Conservation (phyloP, 345 rosid genomes). For the Euphorbia tirucalli region DNA sequence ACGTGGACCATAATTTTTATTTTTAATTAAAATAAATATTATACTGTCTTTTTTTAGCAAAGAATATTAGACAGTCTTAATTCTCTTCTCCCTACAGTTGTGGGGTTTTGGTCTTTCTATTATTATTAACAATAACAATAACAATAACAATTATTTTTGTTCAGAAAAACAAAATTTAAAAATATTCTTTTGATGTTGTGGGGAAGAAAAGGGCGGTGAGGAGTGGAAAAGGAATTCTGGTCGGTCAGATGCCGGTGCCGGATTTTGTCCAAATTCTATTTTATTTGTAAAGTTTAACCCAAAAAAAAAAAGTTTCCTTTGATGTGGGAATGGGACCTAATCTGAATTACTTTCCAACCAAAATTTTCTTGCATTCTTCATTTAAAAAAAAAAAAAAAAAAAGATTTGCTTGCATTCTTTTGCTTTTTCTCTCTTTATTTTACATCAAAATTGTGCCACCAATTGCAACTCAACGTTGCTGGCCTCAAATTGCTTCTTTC, state of each 20-base stretch:
- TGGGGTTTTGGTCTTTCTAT: neutral
- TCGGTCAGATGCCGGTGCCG: neutral
- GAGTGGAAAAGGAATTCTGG: neutral
- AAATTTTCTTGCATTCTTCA: conserved; percentile 2
- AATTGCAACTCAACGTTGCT: too few relatives aligned
- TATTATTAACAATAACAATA: too few relatives aligned
- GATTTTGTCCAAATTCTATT: neutral
- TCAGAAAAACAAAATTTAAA: neutral
- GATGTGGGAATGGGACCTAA: neutral
- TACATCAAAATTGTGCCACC: neutral
- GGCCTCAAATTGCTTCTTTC: too few relatives aligned
- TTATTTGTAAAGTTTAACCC: too few relatives aligned
- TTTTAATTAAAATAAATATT: too few relatives aligned
- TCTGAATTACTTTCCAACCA: neutral
- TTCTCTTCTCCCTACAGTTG: neutral
- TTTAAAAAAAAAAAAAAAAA: too few relatives aligned
- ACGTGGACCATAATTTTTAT: neutral
- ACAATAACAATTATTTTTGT: neutral
- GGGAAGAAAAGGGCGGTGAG: neutral
- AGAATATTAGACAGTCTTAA: too few relatives aligned
- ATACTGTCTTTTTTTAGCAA: too few relatives aligned
- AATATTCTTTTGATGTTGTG: neutral
- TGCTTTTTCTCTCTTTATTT: too few relatives aligned
- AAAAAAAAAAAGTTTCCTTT: neutral
- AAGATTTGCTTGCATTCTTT: too few relatives aligned